Evolutionary conservation across 176 grass and related monocot species (phyloP), one percentile per base, ranked within the genome.

Genomic region (Alloteropsis semialata): DNA sequence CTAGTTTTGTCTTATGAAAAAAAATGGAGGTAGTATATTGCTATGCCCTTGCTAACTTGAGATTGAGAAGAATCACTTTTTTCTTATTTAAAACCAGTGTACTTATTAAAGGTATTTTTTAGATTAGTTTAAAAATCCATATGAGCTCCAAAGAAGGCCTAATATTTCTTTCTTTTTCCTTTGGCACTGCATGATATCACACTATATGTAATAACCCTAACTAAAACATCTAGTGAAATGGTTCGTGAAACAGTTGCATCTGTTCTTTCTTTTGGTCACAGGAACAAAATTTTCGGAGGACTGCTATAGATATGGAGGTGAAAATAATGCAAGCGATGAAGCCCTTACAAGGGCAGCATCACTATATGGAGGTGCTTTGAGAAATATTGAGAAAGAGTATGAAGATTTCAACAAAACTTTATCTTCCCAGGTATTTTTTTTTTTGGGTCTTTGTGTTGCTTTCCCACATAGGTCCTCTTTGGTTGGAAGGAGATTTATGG

Each of bases 281-380:
- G 93, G 89, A 72, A 90, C 91, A 87, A 99, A 99, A 84, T 87
- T 99, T 82, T 96, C 96, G 24, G 96, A 99, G 81, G 96, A 99
- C 78, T 99, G 96, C 87, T 99, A 89, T 79, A 94, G 85, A 93
- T 99, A 93, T 90, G 91, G 91, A 81, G 82, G 87, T 63, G 96
- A 99, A 83, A 94, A 88, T 93, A 91, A 32, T 60, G 57, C 73
- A 72, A 90, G 41, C 18, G 96, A 90, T 65, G 91, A 88, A 88
- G 84, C 92, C 78, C 87, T 99, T 46, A 51, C 80, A 74, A 96
- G 96, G 87, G 93, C 96, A 8, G 76, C 89, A 77, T 88, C 92
- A 72, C 51, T 99, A 6, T 96, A 96, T 43, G 96, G 96, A 76
- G 93, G 93, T 50, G 93, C 93, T 66, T 84, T 99, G 76, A 96